Base-by-base conservation (phyloP, 176 grass and related monocot genomes). In the Musa schizocarpa region DNA sequence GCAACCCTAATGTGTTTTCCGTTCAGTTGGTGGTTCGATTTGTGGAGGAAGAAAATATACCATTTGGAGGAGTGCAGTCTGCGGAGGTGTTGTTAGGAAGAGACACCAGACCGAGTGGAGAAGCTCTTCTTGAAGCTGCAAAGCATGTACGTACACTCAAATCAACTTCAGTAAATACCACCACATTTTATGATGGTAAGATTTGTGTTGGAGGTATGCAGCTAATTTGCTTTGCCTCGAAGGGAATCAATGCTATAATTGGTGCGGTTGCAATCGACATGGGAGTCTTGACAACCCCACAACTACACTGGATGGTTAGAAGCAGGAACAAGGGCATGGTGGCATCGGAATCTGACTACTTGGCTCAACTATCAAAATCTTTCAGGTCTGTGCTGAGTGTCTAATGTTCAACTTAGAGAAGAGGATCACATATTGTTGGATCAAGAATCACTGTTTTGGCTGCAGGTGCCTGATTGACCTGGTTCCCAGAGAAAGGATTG, bases 291-390 rank as follows among this genome's bases (percentile, higher is more conserved):
- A 93, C 88, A 54, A 97, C 93, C 11, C 93, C 93, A 54, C 90
- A 93, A 77, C 81, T 97, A 25, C 93, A 97, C 65, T 97, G 93
- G 93, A 93, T 97, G 80, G 90, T 97, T 79, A 69, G 88, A 63
- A 83, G 80, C 78, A 88, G 83, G 77, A 97, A 93, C 76, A 87
- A 78, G 81, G 88, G 88, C 71, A 69, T 75, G 74, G 83, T 75
- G 21, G 79, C 82, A 74, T 85, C 88, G 0, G 90, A 97, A 54
- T 51, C 54, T 3, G 90, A 97, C 86, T 97, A 97, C 84, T 90
- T 90, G 19, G 72, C 62, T 8, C 90, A 97, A 82, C 69, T 97
- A 54, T 68, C 81, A 8, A 78, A 81, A 24, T 93, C 90, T 10
- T 93, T 93, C 85, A 92, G 90, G 93, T 93, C 76, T 8, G 54